Evolutionary conservation across 352 stramenopile genomes (phyloP).

Genomic region (Pythium folliculosum): DNA sequence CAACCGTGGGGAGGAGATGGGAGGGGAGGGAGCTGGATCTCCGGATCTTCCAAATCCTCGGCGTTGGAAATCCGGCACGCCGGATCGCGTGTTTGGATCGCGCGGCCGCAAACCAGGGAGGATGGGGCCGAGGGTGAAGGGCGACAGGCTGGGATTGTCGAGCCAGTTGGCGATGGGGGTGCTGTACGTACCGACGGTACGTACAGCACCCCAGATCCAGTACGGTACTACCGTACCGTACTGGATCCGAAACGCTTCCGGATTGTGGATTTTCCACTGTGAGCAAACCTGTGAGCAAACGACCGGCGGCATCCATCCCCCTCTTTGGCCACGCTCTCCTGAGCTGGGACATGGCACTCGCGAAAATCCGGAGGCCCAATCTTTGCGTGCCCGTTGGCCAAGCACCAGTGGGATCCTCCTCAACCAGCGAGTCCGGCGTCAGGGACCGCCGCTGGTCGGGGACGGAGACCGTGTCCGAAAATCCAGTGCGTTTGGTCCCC

Average conservation of each 20-base stretch:
- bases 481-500: too few relatives aligned
- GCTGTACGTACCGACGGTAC: background rate
- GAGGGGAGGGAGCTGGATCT: background rate
- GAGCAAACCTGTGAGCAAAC: too few relatives aligned
- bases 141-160: background rate
- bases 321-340: background rate
- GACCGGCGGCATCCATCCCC: background rate
- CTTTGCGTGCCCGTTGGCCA: too few relatives aligned
- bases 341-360: background rate
- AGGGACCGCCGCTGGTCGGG: too few relatives aligned
- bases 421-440: too few relatives aligned
- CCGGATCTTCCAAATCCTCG: constrained; percentile 1
- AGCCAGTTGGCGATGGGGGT: background rate
- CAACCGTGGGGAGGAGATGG: background rate
- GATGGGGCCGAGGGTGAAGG: background rate
- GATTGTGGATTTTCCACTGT: too few relatives aligned
- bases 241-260: background rate
- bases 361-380: background rate
- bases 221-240: background rate
- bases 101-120: constrained; percentile 9
- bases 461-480: too few relatives aligned
- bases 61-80: background rate
- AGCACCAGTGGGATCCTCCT: too few relatives aligned
- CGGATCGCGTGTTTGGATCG: constrained; percentile 15
- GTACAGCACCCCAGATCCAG: too few relatives aligned